Evolutionary conservation across 805 yeast species (phyloP).

Genomic region (Nakazawaea laoshanensis): DNA sequence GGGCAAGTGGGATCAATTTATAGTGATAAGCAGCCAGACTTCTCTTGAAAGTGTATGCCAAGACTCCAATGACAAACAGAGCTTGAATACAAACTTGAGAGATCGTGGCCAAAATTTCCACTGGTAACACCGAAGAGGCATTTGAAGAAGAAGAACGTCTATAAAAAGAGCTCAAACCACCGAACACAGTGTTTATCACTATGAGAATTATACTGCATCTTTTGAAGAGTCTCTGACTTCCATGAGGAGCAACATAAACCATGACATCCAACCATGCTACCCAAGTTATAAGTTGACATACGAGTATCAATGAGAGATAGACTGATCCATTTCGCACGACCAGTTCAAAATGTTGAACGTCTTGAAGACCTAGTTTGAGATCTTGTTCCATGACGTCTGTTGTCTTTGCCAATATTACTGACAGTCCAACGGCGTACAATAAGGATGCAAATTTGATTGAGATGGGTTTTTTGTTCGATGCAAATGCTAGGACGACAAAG

Average conservation of each 20-base stretch:
- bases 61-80: constrained; percentile 1
- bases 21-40: constrained; percentile 31
- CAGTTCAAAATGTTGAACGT: constrained; percentile 31
- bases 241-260: constrained; percentile 19
- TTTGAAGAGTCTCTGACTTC: constrained; percentile 18
- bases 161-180: constrained; percentile 14
- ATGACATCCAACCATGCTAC: constrained; percentile 50
- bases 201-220: constrained; percentile 23
- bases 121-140: not conserved
- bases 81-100: constrained; percentile 7
- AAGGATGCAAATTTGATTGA: constrained; percentile 51
- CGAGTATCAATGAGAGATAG: constrained; percentile 28
- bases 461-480: constrained; percentile 49
- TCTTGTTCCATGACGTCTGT: constrained; percentile 40
- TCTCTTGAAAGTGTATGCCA: constrained; percentile 11
- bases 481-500: constrained; percentile 43
- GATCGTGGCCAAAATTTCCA: constrained; percentile 2
- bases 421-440: constrained; percentile 43
- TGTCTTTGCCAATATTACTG: constrained; percentile 39
- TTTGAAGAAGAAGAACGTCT: not conserved
- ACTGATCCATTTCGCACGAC: constrained; percentile 27
- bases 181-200: constrained; percentile 19
- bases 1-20: constrained; percentile 39
- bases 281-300: constrained; percentile 37
- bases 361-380: constrained; percentile 44